These are phyloP conservation scores for Nicotiana attenuata DNA, from an alignment of 257 asterid species.

Conservation along the genomic window DNA sequence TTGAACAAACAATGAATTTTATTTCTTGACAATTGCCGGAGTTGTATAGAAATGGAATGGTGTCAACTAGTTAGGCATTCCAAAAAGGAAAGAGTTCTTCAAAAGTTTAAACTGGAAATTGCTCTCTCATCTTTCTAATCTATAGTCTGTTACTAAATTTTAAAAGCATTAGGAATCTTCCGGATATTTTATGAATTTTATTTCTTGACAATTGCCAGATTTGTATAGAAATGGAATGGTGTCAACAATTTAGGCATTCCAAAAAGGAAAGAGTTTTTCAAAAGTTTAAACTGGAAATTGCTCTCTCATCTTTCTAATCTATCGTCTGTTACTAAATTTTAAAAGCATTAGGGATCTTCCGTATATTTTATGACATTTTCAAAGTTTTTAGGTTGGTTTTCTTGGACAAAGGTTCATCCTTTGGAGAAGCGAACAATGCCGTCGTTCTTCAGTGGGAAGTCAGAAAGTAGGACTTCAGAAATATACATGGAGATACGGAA, in stretches of 20 bases:
- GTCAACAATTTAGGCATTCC: not conserved
- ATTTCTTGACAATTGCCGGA: not conserved
- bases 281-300: not conserved
- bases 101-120: not conserved
- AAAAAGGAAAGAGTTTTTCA: not conserved
- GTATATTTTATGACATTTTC: not conserved
- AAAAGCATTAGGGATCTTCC: not conserved
- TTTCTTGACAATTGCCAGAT: not conserved
- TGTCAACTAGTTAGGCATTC: not conserved
- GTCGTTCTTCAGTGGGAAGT: slow-evolving; percentile 81
- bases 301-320: not conserved
- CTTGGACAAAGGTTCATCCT: slow-evolving; percentile 77
- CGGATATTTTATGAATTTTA: not conserved
- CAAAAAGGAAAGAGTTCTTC: not conserved
- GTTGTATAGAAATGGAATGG: not conserved
- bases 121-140: not conserved
- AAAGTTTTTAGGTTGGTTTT: slow-evolving; percentile 80
- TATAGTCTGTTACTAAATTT: not conserved
- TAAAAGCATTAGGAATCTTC: not conserved
- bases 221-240: not conserved
- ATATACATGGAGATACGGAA: slow-evolving; percentile 82
- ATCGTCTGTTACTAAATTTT: not conserved
- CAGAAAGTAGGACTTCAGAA: slow-evolving; percentile 63
- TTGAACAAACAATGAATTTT: not conserved
- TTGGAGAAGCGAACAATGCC: slow-evolving; percentile 80